Base-by-base conservation (phyloP, 305 asterid species). In the Fraxinus albicans region DNA sequence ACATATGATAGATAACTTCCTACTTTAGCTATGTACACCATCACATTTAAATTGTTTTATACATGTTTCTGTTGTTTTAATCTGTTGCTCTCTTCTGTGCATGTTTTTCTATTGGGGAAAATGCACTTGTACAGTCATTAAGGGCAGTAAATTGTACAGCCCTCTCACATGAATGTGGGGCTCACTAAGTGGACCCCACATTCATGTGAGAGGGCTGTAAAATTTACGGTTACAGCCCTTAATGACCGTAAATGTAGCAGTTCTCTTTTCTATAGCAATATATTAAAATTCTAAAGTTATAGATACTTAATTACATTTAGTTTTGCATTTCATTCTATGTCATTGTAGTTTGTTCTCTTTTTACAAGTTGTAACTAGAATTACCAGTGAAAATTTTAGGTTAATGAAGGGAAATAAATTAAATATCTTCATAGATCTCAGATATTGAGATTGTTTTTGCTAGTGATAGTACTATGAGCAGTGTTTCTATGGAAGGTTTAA, bases 1-100 rank as follows among this genome's bases (percentile, higher is more conserved):
- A 86, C 97, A 94, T 85, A 92, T 94, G 93, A 94, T 94, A 72
- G 98, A 94, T 82, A 91, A 92, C 86, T 93, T 94, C 90, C 88
- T 89, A 36, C 88, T 88, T 83, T 93, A 90, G 89, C 85, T 13
- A 21, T 79, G 76, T 40, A 21, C 53, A 83, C 21, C 47, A 31
- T 81, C 67, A 10, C 47, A 34, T 50, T 58, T 83, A 29, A 50
- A 40, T 13, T 36, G 34, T 21, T 81, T 27, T 73, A 44, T 73
- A 65, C 58, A 74, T 50, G 36, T 80, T 73, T 44, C 55, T 80
- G 38, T 21, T 80, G 73, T 53, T 77, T 47, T 15, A 73, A 73
- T 34, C 67, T 19, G 8, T 44, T 79, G 42, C 76, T 70, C 13
- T 70, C 44, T 70, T 5, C 44, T 1, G 23, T 42, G 42, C 76